Conservation (phyloP, 2,329 filamentous ascomycete species). For the Epichloe scottii region DNA sequence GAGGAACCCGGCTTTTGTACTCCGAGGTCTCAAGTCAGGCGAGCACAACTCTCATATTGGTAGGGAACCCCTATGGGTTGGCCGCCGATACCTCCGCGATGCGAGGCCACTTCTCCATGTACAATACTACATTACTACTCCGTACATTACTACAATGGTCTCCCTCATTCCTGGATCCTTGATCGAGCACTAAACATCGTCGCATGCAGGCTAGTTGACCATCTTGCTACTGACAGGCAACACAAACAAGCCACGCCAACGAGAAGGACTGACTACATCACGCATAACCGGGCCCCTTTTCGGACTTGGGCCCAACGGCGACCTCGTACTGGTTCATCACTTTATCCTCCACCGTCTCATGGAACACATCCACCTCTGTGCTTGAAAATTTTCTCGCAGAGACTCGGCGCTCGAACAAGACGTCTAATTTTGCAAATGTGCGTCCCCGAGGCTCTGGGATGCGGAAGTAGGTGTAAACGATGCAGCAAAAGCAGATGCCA, state of each 20-base stretch:
- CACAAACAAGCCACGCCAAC: background rate
- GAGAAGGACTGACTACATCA: background rate
- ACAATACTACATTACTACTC: too few species aligned
- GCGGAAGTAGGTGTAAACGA: constrained; percentile 53
- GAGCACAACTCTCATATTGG: too few species aligned
- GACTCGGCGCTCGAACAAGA: constrained; percentile 66
- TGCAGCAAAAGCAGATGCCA: constrained; percentile 66
- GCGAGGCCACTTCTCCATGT: too few species aligned
- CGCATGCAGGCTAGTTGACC: background rate
- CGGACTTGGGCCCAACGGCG: constrained; percentile 12
- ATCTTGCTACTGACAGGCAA: background rate
- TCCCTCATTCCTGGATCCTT: too few species aligned
- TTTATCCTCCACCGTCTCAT: constrained; percentile 34
- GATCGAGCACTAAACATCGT: too few species aligned
- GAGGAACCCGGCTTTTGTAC: too few species aligned
- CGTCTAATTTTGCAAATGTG: constrained; percentile 74
- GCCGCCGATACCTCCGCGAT: background rate
- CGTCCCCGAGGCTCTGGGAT: constrained; percentile 65
- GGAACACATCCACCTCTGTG: constrained; percentile 44
- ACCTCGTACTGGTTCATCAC: constrained; percentile 37
- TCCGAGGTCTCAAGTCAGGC: too few species aligned
- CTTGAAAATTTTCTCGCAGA: constrained; percentile 59
- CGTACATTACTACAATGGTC: too few species aligned
- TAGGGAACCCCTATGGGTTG: too few species aligned
- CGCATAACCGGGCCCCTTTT: constrained; percentile 2